phyloP scores from a whole-genome alignment of 75 land plant species.

The Cryptomeria japonica region DNA sequence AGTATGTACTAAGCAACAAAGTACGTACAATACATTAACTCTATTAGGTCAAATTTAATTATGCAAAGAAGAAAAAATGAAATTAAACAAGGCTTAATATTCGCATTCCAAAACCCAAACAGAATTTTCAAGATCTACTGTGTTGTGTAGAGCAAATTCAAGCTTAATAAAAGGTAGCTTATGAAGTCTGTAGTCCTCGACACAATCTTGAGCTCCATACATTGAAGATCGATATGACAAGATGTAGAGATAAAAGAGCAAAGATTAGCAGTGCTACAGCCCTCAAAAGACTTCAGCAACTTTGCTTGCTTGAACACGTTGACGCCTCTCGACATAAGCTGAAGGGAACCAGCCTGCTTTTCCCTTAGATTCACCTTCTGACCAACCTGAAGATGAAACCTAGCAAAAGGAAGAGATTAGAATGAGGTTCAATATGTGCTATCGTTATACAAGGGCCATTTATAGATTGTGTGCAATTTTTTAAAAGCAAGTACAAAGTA shows the following conservation, averaged over 20 bases:
- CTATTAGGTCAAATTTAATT: neutral
- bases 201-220: neutral
- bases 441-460: neutral
- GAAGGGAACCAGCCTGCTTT: conserved; percentile 94
- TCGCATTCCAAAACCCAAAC: neutral
- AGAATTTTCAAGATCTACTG: neutral
- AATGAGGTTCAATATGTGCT: neutral
- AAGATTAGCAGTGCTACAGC: neutral
- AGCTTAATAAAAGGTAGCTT: neutral
- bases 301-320: conserved; percentile 58
- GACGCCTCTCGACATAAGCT: conserved; percentile 72
- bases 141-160: neutral
- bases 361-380: conserved; percentile 97
- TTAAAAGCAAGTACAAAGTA: neutral
- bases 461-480: neutral
- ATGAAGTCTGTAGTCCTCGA: neutral
- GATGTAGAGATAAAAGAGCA: neutral
- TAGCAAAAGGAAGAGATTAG: conserved; percentile 20
- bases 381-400: conserved; percentile 79
- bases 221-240: neutral
- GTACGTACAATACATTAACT: neutral
- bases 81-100: neutral
- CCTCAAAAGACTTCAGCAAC: conserved; percentile 33
- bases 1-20: neutral
- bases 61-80: neutral